Evolutionary conservation across 768 basidiomycete genomes (phyloP), one percentile per base, ranked within the genome.

Genomic region (Clitopilus hobsonii): DNA sequence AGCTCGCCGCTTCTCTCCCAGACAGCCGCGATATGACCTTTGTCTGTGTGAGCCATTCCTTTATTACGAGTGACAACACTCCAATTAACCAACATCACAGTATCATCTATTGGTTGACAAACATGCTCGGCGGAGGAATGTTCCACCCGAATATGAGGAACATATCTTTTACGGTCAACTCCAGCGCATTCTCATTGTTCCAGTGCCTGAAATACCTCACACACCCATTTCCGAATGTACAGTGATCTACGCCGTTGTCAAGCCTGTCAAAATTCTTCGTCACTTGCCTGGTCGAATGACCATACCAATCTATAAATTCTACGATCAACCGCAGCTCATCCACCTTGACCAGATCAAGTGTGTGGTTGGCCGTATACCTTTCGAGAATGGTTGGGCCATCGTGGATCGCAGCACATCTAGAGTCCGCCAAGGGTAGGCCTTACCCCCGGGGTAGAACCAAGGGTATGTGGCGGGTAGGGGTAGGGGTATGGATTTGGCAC

Each of bases 11-110:
- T 11, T 22, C 11, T 7, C 8, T 18, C 10, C n/a, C 18, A 11
- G 53, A 54, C 22, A 23, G 18, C 20, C 32, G 53, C 13, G 53
- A 54, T 26, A 38, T 28, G 10, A 29, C 53, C 10, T 54, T 48
- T 27, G 36, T 54, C 48, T 38, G 53, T 6, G 53, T 54, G 16
- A 26, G 41, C 23, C 22, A 50, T 50, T 11, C 11, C 14, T 50
- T 50, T 10, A 20, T 41, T 41, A 10, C 38, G 6, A 7, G 8
- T 7, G 6, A 41, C 38, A 10, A 10, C 8, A 41, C 6, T 6
- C 38, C 18, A 18, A 41, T 18, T 41, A 18, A 7, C 18, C 38
- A 41, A 8, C 38, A 41, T 41, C 18, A 10, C n/a, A 41, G 38
- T 41, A 41, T 18, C 11, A 11, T 20, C 38, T 41, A 6, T 20